Conservation (phyloP, 208 protist species). For the Leishmania arabica region DNA sequence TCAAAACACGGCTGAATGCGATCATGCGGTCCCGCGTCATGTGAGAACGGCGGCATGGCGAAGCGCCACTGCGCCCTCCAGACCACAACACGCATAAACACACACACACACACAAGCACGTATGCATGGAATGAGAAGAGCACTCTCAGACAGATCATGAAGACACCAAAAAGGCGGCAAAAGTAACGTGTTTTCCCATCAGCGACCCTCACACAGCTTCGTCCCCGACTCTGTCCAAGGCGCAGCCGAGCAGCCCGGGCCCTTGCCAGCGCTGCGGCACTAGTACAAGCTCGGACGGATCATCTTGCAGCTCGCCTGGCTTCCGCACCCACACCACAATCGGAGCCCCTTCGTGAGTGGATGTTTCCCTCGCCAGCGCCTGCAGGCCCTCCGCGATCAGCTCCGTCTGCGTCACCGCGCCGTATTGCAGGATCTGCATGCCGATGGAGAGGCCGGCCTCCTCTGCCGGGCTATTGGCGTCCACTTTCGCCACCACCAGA, state of each 20-base stretch:
- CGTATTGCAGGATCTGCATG: constrained; percentile 65
- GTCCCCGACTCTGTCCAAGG: constrained; percentile 50
- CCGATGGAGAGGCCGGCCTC: constrained; percentile 54
- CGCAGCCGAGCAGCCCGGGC: constrained; percentile 76
- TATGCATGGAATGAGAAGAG: background rate
- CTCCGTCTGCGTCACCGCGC: constrained; percentile 43
- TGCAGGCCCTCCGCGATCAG: constrained; percentile 33
- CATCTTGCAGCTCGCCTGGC: constrained; percentile 19
- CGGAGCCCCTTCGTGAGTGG: constrained; percentile 41
- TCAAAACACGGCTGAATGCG: too few species aligned
- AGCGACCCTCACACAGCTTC: background rate
- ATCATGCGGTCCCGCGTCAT: too few species aligned
- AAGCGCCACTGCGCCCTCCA: too few species aligned
- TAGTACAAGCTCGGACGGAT: constrained; percentile 50
- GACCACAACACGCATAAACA: too few species aligned
- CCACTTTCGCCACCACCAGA: constrained; percentile 46
- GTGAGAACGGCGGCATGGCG: too few species aligned
- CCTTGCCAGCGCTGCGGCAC: constrained; percentile 73
- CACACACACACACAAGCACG: background rate
- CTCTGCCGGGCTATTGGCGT: constrained; percentile 51
- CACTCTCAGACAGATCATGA: background rate
- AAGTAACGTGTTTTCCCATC: background rate
- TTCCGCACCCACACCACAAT: constrained; percentile 72
- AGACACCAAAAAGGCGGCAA: background rate
- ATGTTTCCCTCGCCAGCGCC: constrained; percentile 45